These are phyloP conservation scores for Acacia acuminata DNA, from an alignment of 306 rosid species.

Conservation along the genomic window DNA sequence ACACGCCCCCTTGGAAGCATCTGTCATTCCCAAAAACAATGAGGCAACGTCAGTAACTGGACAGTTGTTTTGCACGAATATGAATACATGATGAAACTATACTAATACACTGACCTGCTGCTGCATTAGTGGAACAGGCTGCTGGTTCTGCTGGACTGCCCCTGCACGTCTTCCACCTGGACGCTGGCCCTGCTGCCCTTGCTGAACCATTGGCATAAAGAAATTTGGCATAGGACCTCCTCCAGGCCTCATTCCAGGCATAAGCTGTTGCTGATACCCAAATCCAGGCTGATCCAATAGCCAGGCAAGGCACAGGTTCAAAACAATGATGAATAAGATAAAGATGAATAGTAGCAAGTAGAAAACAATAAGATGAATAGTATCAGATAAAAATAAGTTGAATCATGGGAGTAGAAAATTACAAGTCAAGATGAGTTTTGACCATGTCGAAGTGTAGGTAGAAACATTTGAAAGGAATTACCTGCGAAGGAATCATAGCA, in stretches of 20 bases:
- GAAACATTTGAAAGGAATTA: slow-evolving; percentile 25
- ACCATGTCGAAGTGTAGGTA: background rate
- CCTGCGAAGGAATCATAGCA: slow-evolving; percentile 98
- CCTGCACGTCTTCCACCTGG: slow-evolving; percentile 96
- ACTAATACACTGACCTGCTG: slow-evolving; percentile 73
- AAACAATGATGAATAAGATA: background rate
- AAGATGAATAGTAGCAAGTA: background rate
- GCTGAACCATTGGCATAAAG: slow-evolving; percentile 97
- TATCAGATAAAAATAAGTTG: no score
- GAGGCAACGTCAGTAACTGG: slow-evolving; percentile 10
- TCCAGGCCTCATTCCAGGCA: slow-evolving; percentile 99
- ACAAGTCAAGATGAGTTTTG: background rate
- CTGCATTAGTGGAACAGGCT: slow-evolving; percentile 85
- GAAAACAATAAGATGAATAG: background rate
- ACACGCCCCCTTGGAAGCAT: slow-evolving; percentile 93
- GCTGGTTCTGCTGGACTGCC: slow-evolving; percentile 83
- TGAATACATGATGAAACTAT: slow-evolving; percentile 1
- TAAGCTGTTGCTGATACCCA: slow-evolving; percentile 97
- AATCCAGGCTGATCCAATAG: slow-evolving; percentile 76
- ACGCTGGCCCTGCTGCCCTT: slow-evolving; percentile 93
- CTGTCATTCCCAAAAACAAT: slow-evolving; percentile 42
- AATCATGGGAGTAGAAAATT: background rate
- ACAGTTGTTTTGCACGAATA: background rate
- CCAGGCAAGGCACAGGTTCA: background rate
- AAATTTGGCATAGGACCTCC: slow-evolving; percentile 95